These are phyloP conservation scores for Hsuehochloa calcarea DNA, from an alignment of 176 grass and related monocot species.

Conservation along the genomic window DNA sequence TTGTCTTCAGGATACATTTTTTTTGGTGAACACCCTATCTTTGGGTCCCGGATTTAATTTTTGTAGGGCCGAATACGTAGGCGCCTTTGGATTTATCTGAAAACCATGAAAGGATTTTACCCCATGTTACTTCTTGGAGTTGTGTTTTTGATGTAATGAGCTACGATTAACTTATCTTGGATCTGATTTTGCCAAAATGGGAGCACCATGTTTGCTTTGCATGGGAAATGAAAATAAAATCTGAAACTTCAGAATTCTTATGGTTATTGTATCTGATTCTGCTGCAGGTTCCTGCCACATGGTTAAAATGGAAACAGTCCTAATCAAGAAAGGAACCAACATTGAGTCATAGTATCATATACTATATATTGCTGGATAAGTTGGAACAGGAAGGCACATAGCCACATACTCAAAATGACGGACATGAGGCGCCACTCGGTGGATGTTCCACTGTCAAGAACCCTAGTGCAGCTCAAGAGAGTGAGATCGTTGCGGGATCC, in stretches of 20 bases:
- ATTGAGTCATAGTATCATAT: constrained; percentile 26
- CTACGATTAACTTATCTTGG: background rate
- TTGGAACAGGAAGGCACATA: background rate
- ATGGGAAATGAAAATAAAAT: background rate
- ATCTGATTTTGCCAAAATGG: background rate
- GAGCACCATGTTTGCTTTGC: constrained; percentile 4
- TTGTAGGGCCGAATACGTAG: background rate
- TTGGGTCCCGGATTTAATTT: constrained; percentile 5
- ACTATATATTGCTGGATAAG: constrained; percentile 18
- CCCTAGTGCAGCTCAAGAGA: constrained; percentile 86
- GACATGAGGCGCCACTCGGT: constrained; percentile 75
- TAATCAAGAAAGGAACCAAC: background rate
- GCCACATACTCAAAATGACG: constrained; percentile 42
- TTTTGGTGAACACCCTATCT: background rate
- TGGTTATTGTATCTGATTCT: constrained; percentile 25
- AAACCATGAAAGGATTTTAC: background rate
- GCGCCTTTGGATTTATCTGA: background rate
- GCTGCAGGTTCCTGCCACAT: constrained; percentile 33
- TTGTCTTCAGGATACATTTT: background rate
- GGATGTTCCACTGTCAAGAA: constrained; percentile 89
- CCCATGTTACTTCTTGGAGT: background rate
- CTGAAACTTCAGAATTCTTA: constrained; percentile 9
- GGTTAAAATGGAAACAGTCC: constrained; percentile 8
- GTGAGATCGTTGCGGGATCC: constrained; percentile 85
- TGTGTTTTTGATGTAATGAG: background rate